Conservation (phyloP, 176 grass and related monocot genomes). For the Lolium multiflorum region DNA sequence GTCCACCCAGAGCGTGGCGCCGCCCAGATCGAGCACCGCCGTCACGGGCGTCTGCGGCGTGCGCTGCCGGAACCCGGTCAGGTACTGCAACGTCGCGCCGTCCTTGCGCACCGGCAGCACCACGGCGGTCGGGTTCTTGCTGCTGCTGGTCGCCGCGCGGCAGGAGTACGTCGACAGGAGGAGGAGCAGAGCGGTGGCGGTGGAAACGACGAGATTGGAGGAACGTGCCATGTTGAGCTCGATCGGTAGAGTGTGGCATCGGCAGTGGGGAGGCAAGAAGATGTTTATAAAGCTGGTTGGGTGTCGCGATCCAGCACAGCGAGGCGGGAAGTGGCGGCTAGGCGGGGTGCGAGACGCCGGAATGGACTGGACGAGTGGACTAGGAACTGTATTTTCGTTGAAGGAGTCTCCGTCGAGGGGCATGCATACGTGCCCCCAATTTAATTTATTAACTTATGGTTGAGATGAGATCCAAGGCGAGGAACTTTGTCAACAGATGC, state of each 20-base stretch:
- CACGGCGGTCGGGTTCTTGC: slow-evolving; percentile 45
- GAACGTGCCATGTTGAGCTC: slow-evolving; percentile 24
- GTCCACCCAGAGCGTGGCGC: slow-evolving; percentile 65
- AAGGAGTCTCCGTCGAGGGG: background rate
- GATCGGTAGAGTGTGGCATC: background rate
- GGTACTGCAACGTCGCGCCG: slow-evolving; percentile 60
- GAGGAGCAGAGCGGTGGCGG: background rate
- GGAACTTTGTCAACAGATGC: background rate
- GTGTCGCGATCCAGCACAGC: background rate
- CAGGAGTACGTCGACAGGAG: background rate
- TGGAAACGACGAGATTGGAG: background rate
- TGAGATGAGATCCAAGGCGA: background rate
- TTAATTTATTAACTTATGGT: background rate
- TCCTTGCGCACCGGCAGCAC: slow-evolving; percentile 63
- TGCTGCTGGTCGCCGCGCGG: background rate
- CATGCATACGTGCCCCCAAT: background rate
- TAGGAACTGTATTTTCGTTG: background rate
- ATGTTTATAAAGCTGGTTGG: slow-evolving; percentile 27
- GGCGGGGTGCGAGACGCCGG: slow-evolving; percentile 41
- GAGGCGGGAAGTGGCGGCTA: slow-evolving; percentile 25
- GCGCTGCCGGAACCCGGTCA: slow-evolving; percentile 54
- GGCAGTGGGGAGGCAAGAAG: background rate
- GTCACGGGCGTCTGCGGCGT: slow-evolving; percentile 54
- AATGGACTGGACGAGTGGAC: slow-evolving; percentile 21
- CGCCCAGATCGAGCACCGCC: slow-evolving; percentile 64